Evolutionary conservation across 2,329 filamentous ascomycete species (phyloP).

Genomic region (Gyromitra esculenta): DNA sequence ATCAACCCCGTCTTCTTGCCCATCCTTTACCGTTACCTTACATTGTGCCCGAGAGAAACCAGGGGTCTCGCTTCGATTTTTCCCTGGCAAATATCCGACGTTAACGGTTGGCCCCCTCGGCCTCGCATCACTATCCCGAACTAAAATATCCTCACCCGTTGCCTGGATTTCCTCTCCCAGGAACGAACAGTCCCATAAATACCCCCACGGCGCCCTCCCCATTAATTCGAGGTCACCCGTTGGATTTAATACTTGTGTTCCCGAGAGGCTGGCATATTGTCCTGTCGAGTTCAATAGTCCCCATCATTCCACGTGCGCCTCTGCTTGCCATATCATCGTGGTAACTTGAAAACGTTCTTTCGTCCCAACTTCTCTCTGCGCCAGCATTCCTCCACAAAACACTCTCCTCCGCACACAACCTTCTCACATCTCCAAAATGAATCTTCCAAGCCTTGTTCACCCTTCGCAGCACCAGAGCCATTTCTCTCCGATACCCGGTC

Average conservation of each 20-base stretch:
- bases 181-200: constrained; percentile 55
- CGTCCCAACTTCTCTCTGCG: constrained; percentile 44
- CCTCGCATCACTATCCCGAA: constrained; percentile 54
- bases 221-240: constrained; percentile 53
- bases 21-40: constrained; percentile 52
- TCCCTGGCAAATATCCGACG: constrained; percentile 55
- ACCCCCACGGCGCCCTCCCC: constrained; percentile 55
- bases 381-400: constrained; percentile 35
- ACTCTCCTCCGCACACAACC: constrained; percentile 32
- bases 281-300: constrained; percentile 47
- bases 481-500: constrained; percentile 54
- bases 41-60: constrained; percentile 43
- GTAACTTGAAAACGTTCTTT: constrained; percentile 45
- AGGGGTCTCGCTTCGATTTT: constrained; percentile 52
- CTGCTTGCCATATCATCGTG: constrained; percentile 36
- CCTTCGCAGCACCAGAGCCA: constrained; percentile 59
- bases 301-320: constrained; percentile 47
- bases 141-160: constrained; percentile 52
- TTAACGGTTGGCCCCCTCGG: constrained; percentile 55
- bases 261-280: constrained; percentile 45
- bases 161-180: constrained; percentile 55
- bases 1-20: constrained; percentile 50
- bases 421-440: constrained; percentile 49
- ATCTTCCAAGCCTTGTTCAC: constrained; percentile 56
- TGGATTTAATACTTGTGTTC: constrained; percentile 55